Evolutionary conservation across 2,329 filamentous ascomycete species (phyloP).

Genomic region (Fusarium pseudoanthophilum): DNA sequence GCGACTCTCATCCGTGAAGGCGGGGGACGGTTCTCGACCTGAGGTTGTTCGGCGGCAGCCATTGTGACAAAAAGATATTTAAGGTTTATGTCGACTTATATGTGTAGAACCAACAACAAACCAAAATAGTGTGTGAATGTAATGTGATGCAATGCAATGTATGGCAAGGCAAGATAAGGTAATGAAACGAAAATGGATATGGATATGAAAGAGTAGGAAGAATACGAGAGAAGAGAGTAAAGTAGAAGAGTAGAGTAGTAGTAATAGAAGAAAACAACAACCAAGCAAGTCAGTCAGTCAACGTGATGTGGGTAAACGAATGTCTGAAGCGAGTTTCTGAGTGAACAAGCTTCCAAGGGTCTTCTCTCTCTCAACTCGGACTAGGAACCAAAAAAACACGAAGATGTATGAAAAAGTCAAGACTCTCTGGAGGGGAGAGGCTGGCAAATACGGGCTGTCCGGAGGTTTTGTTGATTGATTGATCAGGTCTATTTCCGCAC

Average conservation of each 20-base stretch:
- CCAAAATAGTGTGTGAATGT: neutral
- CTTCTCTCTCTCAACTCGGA: conserved; percentile 5
- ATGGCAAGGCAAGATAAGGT: neutral
- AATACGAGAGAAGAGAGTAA: neutral
- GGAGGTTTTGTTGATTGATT: conserved; percentile 34
- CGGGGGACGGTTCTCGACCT: conserved; percentile 29
- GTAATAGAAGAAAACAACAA: conserved; percentile 4
- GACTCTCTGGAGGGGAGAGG: conserved; percentile 23
- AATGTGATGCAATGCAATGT: neutral
- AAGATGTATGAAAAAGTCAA: conserved; percentile 15
- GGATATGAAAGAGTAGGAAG: neutral
- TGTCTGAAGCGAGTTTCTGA: conserved; percentile 28
- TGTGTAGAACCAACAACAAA: neutral
- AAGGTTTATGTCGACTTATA: conserved; percentile 7
- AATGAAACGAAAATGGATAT: neutral
- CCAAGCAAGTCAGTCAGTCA: neutral
- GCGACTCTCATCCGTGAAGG: conserved; percentile 36
- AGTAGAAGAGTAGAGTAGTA: neutral
- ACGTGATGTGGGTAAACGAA: conserved; percentile 23
- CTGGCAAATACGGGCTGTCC: conserved; percentile 25
- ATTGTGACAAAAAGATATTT: conserved; percentile 26
- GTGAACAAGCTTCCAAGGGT: conserved; percentile 26
- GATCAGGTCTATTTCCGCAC: conserved; percentile 24
- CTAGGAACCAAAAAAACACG: conserved; percentile 20
- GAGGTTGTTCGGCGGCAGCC: conserved; percentile 33